A percentile compares a stretch with the other conserved stretches of the same genome.
Evolutionary conservation across 1,284 basidiomycete genomes (phyloP).

Genomic region (Rhodotorula sp.): DNA sequence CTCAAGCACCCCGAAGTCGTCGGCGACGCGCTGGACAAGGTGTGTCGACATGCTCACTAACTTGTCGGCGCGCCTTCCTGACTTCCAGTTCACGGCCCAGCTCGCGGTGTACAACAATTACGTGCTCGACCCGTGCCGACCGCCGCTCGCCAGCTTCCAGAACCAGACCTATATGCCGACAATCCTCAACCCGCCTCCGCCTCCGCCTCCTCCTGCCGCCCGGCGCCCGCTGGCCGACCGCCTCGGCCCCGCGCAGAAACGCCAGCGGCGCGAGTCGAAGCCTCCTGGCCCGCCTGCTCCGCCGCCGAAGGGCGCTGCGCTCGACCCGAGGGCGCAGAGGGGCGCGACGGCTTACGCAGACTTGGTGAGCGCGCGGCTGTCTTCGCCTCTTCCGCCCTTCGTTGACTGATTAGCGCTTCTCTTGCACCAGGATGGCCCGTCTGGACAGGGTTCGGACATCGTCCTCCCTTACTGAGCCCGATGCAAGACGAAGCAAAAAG

Average conservation of each 20-base stretch:
- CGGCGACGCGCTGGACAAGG: constrained; percentile 38
- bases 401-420: neutral
- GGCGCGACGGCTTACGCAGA: constrained; percentile 35
- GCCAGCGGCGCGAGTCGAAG: constrained; percentile 4
- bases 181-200: constrained; percentile 10
- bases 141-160: constrained; percentile 51
- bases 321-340: constrained; percentile 34
- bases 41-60: constrained; percentile 1
- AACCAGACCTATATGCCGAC: constrained; percentile 24
- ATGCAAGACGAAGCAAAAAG: neutral
- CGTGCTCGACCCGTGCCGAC: constrained; percentile 84
- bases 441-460: constrained; percentile 14
- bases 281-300: constrained; percentile 29
- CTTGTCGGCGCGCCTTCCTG: neutral
- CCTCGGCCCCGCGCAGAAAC: constrained; percentile 12
- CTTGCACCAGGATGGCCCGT: constrained; percentile 18
- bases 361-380: constrained; percentile 17
- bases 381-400: too few species aligned
- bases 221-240: constrained; percentile 21
- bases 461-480: constrained; percentile 25
- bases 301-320: constrained; percentile 27
- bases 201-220: neutral
- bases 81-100: constrained; percentile 51
- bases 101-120: constrained; percentile 88
- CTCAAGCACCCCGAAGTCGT: constrained; percentile 45